phyloP scores from a whole-genome alignment of 768 basidiomycete species.

The Leucosporidium yakuticum region DNA sequence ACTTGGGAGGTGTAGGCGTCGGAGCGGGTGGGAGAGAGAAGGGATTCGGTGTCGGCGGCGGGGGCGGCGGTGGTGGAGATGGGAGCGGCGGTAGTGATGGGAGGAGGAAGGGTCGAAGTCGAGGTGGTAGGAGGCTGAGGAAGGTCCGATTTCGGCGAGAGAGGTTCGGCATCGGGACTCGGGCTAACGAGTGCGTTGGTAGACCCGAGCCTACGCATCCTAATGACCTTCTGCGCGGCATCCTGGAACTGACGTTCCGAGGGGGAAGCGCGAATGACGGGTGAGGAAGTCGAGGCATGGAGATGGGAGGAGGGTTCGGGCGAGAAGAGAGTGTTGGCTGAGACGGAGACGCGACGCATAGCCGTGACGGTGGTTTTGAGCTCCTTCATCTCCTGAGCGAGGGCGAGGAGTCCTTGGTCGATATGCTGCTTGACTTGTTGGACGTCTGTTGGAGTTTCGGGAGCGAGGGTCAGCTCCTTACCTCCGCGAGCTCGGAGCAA shows the following conservation, averaged over 20 bases:
- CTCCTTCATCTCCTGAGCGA: conserved; percentile 86
- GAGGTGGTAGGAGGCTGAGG: not conserved
- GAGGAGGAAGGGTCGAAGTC: not conserved
- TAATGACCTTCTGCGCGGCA: conserved; percentile 29
- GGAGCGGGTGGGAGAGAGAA: conserved; percentile 8
- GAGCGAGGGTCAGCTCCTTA: conserved; percentile 7
- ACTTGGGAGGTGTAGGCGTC: conserved; percentile 10
- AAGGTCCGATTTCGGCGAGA: not conserved
- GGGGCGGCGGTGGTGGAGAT: conserved; percentile 55
- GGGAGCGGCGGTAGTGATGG: not conserved
- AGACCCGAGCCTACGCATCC: conserved; percentile 15
- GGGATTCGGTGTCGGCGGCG: conserved; percentile 57
- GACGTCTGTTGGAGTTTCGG: conserved; percentile 55
- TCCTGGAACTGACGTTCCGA: conserved; percentile 36
- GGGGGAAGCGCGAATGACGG: conserved; percentile 23
- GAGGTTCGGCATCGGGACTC: conserved; percentile 61
- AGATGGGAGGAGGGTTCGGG: conserved; percentile 51
- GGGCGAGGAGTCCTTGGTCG: conserved; percentile 74
- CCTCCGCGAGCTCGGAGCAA: not conserved
- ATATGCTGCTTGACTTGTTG: conserved; percentile 99
- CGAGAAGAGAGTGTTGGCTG: conserved; percentile 32
- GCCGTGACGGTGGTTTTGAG: conserved; percentile 61
- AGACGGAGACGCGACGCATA: conserved; percentile 52
- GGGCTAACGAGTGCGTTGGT: conserved; percentile 53
- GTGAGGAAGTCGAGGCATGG: no score